Base-by-base conservation (phyloP, 371 early-diverging fungal species). In the Mucor plumbeus region DNA sequence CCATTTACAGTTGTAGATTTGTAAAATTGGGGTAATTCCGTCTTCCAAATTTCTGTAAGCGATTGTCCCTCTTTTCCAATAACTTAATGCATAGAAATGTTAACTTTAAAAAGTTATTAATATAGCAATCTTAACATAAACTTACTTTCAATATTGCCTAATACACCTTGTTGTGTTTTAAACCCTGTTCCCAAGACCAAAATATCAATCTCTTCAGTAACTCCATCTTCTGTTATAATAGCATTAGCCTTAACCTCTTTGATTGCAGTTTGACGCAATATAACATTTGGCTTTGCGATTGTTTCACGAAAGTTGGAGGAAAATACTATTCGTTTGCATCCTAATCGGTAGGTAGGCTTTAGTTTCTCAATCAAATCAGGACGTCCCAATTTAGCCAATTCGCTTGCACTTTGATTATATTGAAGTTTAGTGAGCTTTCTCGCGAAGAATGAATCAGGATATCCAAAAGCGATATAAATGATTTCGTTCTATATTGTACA, bases 111-210 rank as follows among this genome's bases (percentile, higher is more conserved):
- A 26, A 26, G 26, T 1, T 1, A 26, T 26, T 26, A 1, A 26
- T 26, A 26, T 3, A 26, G 3, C 26, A 26, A 1, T 26, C 3
- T 26, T 26, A 26, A 26, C 26, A 26, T 26, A 26, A 26, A 38
- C 63, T 55, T 63, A 63, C 63, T 63, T 17, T 76, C 59, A 10
- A 78, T 43, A 11, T 70, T 68, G 21, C 76, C 75, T 11, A 67
- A 59, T 14, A 78, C 71, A 10, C 64, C 64, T 15, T 70, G 78
- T 53, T 79, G 79, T 8, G 84, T 74, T 34, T 85, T 66, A 68
- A 85, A 90, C 5, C 90, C 90, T 26, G 90, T 90, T 1, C 88
- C 90, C 35, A 87, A 68, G 13, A 90, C 72, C 58, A 90, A 43
- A 7, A 78, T 79, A 67, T 90, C 90, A 6, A 85, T 75, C 47